Evolutionary conservation across 2,329 filamentous ascomycete genomes (phyloP).

Genomic region (Ceratocystis eucalypticola): DNA sequence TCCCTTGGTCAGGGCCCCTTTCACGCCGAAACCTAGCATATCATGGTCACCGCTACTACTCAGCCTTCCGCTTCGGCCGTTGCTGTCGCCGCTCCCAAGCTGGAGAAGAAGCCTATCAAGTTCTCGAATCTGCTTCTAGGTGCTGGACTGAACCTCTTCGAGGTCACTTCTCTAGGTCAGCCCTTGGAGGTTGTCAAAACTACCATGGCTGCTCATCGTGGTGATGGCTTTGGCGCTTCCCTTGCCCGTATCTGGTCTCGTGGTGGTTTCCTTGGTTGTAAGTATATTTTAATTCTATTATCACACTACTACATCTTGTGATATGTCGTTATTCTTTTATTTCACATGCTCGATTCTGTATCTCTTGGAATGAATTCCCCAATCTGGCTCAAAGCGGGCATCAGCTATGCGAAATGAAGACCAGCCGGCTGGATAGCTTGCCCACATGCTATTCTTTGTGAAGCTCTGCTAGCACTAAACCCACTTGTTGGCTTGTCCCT

Average conservation of each 20-base stretch:
- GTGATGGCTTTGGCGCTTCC: conserved; percentile 70
- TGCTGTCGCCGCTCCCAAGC: conserved; percentile 37
- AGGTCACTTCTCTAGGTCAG: conserved; percentile 56
- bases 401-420: background rate
- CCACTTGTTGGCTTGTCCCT: background rate
- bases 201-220: conserved; percentile 95
- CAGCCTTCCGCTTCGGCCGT: conserved; percentile 39
- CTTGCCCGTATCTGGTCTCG: conserved; percentile 82
- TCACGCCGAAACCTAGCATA: conserved; percentile 36
- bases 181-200: conserved; percentile 98
- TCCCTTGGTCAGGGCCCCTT: conserved; percentile 98
- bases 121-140: conserved; percentile 97
- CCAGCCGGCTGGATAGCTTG: background rate
- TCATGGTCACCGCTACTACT: conserved; percentile 48
- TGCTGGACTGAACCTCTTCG: conserved; percentile 89
- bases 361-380: background rate
- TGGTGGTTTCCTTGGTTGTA: conserved; percentile 88
- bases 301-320: background rate
- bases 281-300: conserved; percentile 30
- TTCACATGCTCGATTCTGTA: background rate
- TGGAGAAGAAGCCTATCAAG: conserved; percentile 99
- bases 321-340: background rate
- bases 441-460: background rate
- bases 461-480: background rate
- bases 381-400: background rate